Percentiles rank a stretch among this genome's conserved stretches.
phyloP scores from a whole-genome alignment of 208 protist genomes.

The Trypanosoma melophagium region DNA sequence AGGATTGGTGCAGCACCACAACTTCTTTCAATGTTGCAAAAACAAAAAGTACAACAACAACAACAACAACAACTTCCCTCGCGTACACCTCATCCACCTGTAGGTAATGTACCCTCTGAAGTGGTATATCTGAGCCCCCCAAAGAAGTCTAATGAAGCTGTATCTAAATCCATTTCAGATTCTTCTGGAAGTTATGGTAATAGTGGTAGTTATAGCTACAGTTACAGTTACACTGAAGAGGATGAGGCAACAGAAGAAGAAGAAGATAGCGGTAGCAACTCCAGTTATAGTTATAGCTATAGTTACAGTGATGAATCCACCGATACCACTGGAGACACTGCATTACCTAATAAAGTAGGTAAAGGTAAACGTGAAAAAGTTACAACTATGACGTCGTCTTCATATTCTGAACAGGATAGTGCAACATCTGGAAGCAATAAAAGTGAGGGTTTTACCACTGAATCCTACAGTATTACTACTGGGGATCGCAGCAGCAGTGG shows the following conservation, averaged over 20 bases:
- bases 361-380: background rate
- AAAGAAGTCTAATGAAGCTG: background rate
- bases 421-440: conserved; percentile 7
- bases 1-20: too few species aligned
- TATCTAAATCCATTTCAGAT: background rate
- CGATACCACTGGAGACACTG: background rate
- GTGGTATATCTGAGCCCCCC: background rate
- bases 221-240: conserved; percentile 28
- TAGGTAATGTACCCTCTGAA: background rate
- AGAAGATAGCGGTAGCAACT: background rate
- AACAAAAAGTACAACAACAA: background rate
- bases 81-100: background rate
- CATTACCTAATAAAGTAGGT: background rate
- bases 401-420: background rate
- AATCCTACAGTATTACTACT: conserved; percentile 11
- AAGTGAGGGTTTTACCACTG: background rate
- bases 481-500: background rate
- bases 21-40: background rate
- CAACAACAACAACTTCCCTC: background rate
- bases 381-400: background rate
- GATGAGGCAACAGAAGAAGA: background rate
- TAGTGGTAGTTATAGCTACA: conserved; percentile 19
- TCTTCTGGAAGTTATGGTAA: background rate
- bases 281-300: conserved; percentile 17
- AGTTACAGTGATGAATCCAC: conserved; percentile 13